These are phyloP conservation scores for Vicia sativa DNA, from an alignment of 306 rosid species.

Conservation along the genomic window DNA sequence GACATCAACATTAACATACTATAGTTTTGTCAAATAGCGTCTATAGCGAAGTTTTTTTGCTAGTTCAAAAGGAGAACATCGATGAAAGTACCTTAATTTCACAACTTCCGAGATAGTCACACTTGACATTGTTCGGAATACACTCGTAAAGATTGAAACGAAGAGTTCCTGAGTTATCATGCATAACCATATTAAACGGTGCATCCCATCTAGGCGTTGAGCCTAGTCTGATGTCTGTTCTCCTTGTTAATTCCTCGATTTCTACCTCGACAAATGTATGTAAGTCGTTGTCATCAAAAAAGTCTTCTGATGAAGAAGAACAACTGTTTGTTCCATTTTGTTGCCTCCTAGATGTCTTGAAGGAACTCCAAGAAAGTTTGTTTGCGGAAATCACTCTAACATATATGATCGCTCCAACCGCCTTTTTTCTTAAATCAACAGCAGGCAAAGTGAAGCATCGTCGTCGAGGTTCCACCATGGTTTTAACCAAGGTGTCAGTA, in stretches of 20 bases:
- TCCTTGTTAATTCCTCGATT: slow-evolving; percentile 78
- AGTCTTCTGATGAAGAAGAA: slow-evolving; percentile 57
- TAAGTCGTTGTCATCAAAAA: slow-evolving; percentile 58
- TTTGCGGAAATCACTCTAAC: slow-evolving; percentile 79
- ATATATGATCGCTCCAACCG: slow-evolving; percentile 81
- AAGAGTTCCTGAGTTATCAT: slow-evolving; percentile 70
- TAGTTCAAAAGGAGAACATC: slow-evolving; percentile 31
- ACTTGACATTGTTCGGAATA: slow-evolving; percentile 70
- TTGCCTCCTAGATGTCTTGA: slow-evolving; percentile 64
- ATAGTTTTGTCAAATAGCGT: too few relatives aligned
- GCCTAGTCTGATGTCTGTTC: slow-evolving; percentile 66
- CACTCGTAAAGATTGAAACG: slow-evolving; percentile 79
- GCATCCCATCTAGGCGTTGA: slow-evolving; percentile 89
- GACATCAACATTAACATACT: slow-evolving; percentile 31
- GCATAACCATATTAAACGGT: slow-evolving; percentile 90
- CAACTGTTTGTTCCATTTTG: slow-evolving; percentile 49
- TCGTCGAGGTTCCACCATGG: slow-evolving; percentile 98
- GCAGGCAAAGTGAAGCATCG: slow-evolving; percentile 88
- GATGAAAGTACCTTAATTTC: slow-evolving; percentile 77
- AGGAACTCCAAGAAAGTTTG: slow-evolving; percentile 66
- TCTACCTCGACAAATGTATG: slow-evolving; percentile 93
- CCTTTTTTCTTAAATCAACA: slow-evolving; percentile 67
- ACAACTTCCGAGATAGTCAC: slow-evolving; percentile 82
- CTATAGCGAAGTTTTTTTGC: too few relatives aligned
- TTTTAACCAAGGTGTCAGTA: slow-evolving; percentile 73